Base-by-base conservation (phyloP, 192 early-diverging fungal species). In the Entomortierella beljakovae region DNA sequence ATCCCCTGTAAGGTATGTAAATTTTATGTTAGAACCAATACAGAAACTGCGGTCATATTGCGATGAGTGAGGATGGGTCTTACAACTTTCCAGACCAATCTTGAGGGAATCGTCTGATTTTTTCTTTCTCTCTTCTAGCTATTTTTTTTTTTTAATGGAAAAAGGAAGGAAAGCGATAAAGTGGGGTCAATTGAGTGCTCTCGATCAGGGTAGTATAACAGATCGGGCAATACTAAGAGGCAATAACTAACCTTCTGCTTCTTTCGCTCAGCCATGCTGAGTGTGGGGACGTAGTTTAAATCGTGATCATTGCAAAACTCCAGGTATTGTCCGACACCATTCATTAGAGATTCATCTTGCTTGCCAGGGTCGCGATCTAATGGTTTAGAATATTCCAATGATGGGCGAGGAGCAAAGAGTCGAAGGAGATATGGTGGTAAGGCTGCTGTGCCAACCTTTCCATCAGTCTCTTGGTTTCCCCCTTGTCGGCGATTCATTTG, bases 341-440 rank as follows among this genome's bases (percentile, higher is more conserved):
- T 58, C 60, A 93, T 81, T 18, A 61, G 63, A 11, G 89, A 82
- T 7, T 87, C 84, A 18, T 74, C 64, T 20, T 90, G 82, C 37
- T 89, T 80, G n/a, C 70, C 85, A 3, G 88, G 88, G 52, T 89
- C 88, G 46, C 81, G 70, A 75, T 94, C 94, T 53, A 93, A 62
- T 28, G 95, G 92, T 32, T 86, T 70, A 11, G 85, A 56, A 71
- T 87, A 85, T 22, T 80, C 80, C n/a, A 95, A 84, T 11, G 92
- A 90, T 28, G 95, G 95, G 42, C 95, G 86, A 26, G 95, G 93
- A 22, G 90, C 89, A 84, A 96, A 96, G 22, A 94, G 90, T 51
- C 87, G 85, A 8, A 94, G 73, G 29, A 96, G 83, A 55, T 94
- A 87, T 2, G 92, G 90, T 48, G 92, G 89, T 50, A 92, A 64